Percentiles rank a stretch among this genome's conserved stretches.
These are phyloP conservation scores for Hanseniaspora uvarum DNA, from an alignment of 1,139 yeast genomes.

Conservation along the genomic window DNA sequence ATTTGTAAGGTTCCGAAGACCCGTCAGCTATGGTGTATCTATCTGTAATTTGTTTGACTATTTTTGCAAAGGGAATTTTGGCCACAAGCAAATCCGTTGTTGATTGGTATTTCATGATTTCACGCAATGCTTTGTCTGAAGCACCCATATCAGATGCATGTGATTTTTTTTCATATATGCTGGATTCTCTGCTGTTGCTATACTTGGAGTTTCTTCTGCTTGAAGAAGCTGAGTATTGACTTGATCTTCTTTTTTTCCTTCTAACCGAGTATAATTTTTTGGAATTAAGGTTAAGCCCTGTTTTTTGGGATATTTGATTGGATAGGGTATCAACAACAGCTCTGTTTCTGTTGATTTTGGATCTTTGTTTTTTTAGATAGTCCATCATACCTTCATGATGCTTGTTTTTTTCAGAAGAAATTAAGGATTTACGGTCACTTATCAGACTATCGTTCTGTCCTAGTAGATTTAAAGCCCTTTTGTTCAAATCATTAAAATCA, in stretches of 20 bases:
- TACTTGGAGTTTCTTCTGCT: conserved; percentile 9
- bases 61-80: conserved; percentile 83
- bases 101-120: conserved; percentile 68
- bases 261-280: conserved; percentile 1
- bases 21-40: conserved; percentile 39
- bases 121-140: conserved; percentile 66
- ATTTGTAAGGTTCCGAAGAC: conserved; percentile 46
- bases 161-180: conserved; percentile 34
- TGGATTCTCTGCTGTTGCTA: conserved; percentile 4
- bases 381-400: conserved; percentile 12
- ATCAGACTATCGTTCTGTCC: background rate
- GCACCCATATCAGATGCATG: conserved; percentile 43
- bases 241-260: conserved; percentile 12
- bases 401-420: background rate
- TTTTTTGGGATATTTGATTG: conserved; percentile 8
- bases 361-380: conserved; percentile 8
- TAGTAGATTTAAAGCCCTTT: conserved; percentile 3
- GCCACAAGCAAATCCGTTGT: conserved; percentile 67
- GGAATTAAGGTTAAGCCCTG: conserved; percentile 8
- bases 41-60: conserved; percentile 67
- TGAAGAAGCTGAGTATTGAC: background rate
- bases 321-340: conserved; percentile 4
- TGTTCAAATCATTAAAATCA: conserved; percentile 5
- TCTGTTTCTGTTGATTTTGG: conserved; percentile 10
- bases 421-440: background rate